Conservation (phyloP, 2,329 filamentous ascomycete genomes). For the Onygenales sp. region DNA sequence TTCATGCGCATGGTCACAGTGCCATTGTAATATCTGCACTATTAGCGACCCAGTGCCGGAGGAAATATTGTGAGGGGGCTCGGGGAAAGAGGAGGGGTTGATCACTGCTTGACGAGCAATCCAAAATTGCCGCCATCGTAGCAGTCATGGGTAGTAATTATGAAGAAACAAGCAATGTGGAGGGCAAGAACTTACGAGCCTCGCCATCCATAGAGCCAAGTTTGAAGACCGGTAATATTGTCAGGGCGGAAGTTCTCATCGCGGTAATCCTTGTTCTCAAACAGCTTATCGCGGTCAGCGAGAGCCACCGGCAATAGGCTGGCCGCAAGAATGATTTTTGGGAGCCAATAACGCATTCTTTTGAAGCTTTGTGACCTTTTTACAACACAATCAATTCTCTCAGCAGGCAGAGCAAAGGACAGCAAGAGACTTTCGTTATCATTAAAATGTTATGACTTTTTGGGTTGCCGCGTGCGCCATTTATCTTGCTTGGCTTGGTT, state of each 20-base stretch:
- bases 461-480: too few relatives aligned
- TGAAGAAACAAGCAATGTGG: background rate
- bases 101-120: background rate
- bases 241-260: background rate
- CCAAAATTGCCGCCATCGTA: background rate
- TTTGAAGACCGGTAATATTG: background rate
- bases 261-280: background rate
- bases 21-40: slow-evolving; percentile 1
- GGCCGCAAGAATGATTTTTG: too few relatives aligned
- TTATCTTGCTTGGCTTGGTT: too few relatives aligned
- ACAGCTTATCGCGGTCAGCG: background rate
- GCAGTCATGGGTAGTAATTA: too few relatives aligned
- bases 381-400: too few relatives aligned
- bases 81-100: background rate
- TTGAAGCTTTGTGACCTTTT: too few relatives aligned
- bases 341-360: too few relatives aligned
- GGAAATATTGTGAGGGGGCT: too few relatives aligned
- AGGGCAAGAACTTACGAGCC: background rate
- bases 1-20: slow-evolving; percentile 1
- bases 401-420: too few relatives aligned
- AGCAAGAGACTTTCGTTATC: too few relatives aligned
- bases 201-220: slow-evolving; percentile 1
- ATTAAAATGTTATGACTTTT: too few relatives aligned
- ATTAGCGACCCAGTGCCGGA: background rate
- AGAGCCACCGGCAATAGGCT: background rate